Evolutionary conservation across 2,329 filamentous ascomycete genomes (phyloP), one percentile per base, ranked within the genome.

Genomic region (Sclerotinia nivalis): DNA sequence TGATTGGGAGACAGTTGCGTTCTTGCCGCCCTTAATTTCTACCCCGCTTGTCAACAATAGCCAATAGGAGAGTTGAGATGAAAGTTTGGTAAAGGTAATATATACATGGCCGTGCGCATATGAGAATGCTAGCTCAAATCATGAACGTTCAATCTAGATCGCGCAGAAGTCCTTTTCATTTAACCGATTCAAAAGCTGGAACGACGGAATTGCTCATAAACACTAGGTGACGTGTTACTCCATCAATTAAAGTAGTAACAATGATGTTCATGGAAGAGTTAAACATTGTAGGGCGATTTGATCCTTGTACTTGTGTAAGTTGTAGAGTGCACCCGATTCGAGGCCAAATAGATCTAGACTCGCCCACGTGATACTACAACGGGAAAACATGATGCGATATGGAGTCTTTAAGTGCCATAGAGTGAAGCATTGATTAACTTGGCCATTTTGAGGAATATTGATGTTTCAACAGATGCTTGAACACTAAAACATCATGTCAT

Each of bases 11-110:
- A 25, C 49, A 40, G 62, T 66, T 40, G 37, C 37, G 25, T 40
- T 58, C 40, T 68, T 61, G 56, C 55, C 66, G 55, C 55, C 55
- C 55, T 25, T 52, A 25, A 40, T 45, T 40, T 61, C 4, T 62
- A 50, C 66, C 66, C 55, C 66, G 47, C 55, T 50, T 52, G 15
- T 40, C 45, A 31, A n/a, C 20, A 20, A 49, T 40, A 25, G n/a
- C 65, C 54, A 60, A 67, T 67, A 22, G n/a, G 65, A 67, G 12
- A 28, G 9, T 10, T 15, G 20, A n/a, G 20, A 60, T 37, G 20
- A 10, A 65, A 22, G 15, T 60, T 49, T 49, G 65, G 40, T 28
- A 60, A 64, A n/a, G 34, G 28, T 15, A 58, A 56, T 45, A 65
- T 65, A 54, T 25, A 40, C 5, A 43, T 65, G n/a, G 40, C 34